Base-by-base conservation (phyloP, 306 rosid species). In the Senna siamea region DNA sequence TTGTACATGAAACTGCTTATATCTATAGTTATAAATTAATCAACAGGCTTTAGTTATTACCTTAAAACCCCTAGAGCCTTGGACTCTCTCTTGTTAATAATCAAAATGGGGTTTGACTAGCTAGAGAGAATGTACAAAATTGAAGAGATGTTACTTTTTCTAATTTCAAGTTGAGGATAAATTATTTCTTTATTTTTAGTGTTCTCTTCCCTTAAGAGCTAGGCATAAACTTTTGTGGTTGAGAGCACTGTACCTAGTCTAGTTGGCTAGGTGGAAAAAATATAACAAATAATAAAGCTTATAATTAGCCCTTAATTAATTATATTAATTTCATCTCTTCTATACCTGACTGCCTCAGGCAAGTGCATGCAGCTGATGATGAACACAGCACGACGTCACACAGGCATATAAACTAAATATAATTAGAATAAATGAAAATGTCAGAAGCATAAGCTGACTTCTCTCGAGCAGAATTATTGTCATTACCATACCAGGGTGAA, bases 291-390 rank as follows among this genome's bases (percentile, higher is more conserved):
- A 56, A 23, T 34, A 44, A 13, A 17, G 17, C 43, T 28, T 7
- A 59, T 7, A 37, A 5, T 8, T 57, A 28, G 63, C 43, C 9
- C 32, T 35, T 43, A 41, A 43, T 41, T 28, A n/a, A 10, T 35
- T 4, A 34, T 17, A n/a, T n/a, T 32, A 40, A 60, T 38, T 19
- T 60, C 23, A 15, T 60, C 7, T 17, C 26, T 17, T 32, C 13
- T 6, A 5, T 41, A 13, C 4, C 14, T 32, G 66, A 60, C 26
- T n/a, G 15, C 28, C 48, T 35, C 43, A 5, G n/a, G 18, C 23
- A 40, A 32, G 81, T 70, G 68, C 81, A 62, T 71, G 64, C 38
- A 70, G 38, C 54, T 62, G 58, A 53, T 70, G 41, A 70, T 54
- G 66, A 66, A 30, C 20, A 53, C 54, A 17, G 14, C 47, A 40